Evolutionary conservation across 345 rosid species (phyloP).

Genomic region (Eucalyptus regnans): DNA sequence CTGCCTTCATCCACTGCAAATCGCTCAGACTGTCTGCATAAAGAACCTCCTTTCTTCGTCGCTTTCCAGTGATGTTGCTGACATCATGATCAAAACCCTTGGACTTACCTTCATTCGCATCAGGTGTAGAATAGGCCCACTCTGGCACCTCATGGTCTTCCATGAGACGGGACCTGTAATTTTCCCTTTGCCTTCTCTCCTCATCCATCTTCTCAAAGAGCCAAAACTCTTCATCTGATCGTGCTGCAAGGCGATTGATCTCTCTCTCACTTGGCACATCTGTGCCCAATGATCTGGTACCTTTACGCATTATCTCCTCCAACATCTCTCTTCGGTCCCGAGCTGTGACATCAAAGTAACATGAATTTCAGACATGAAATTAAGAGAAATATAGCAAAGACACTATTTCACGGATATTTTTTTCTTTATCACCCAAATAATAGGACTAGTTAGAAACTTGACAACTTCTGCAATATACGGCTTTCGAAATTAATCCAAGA

Average conservation of each 20-base stretch:
- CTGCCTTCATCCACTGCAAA: slow-evolving; percentile 85
- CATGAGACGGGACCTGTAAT: slow-evolving; percentile 82
- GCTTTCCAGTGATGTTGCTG: slow-evolving; percentile 48
- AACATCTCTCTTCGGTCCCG: slow-evolving; percentile 92
- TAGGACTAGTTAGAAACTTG: not conserved
- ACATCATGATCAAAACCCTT: slow-evolving; percentile 37
- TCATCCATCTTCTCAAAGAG: slow-evolving; percentile 93
- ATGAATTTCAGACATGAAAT: not conserved
- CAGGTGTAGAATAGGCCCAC: slow-evolving; percentile 68
- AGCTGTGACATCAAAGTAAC: slow-evolving; percentile 40
- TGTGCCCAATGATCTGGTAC: slow-evolving; percentile 87
- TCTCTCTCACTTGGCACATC: slow-evolving; percentile 99
- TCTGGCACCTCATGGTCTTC: slow-evolving; percentile 97
- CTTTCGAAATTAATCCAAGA: not conserved
- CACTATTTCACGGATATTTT: not conserved
- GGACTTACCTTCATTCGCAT: slow-evolving; percentile 39
- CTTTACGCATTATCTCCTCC: slow-evolving; percentile 96
- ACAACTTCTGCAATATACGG: not conserved
- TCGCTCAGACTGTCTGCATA: slow-evolving; percentile 82
- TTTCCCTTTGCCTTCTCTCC: slow-evolving; percentile 79
- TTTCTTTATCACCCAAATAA: not conserved
- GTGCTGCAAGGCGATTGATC: slow-evolving; percentile 93
- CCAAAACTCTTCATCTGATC: slow-evolving; percentile 81
- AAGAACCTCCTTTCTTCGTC: slow-evolving; percentile 70
- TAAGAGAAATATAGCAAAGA: not conserved